These are phyloP conservation scores for Pythium biforme DNA, from an alignment of 352 stramenopile species.

Conservation along the genomic window DNA sequence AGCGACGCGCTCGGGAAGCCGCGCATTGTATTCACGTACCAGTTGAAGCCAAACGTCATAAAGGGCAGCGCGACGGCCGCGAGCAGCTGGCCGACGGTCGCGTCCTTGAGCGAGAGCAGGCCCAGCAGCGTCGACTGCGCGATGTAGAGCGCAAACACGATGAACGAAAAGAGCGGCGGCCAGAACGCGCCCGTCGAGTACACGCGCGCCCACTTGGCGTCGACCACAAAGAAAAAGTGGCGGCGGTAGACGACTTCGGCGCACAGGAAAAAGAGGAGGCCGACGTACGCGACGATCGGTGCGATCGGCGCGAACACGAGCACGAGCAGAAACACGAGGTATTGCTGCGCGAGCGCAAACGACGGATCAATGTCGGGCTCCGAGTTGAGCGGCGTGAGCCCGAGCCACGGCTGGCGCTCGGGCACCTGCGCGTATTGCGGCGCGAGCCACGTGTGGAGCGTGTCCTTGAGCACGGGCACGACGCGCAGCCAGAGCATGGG, in stretches of 20 bases:
- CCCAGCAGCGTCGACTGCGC: conserved; percentile 64
- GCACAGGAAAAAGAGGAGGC: conserved; percentile 61
- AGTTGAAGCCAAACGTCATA: conserved; percentile 62
- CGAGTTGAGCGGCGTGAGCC: conserved; percentile 51
- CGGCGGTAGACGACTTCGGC: conserved; percentile 70
- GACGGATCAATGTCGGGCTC: conserved; percentile 53
- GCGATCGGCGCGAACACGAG: conserved; percentile 73
- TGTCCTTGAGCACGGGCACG: conserved; percentile 42
- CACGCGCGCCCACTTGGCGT: conserved; percentile 48
- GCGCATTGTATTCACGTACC: conserved; percentile 56
- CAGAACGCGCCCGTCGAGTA: conserved; percentile 68
- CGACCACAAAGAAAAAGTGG: conserved; percentile 69
- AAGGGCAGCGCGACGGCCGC: conserved; percentile 44
- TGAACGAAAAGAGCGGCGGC: conserved; percentile 65
- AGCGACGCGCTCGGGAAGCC: conserved; percentile 44
- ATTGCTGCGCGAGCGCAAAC: conserved; percentile 62
- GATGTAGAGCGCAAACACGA: conserved; percentile 60
- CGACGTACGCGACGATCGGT: conserved; percentile 64
- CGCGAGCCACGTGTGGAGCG: conserved; percentile 45
- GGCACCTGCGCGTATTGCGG: conserved; percentile 52
- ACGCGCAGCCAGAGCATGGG: conserved; percentile 60
- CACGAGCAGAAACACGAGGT: conserved; percentile 71
- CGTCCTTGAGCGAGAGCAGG: conserved; percentile 63
- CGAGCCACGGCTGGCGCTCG: conserved; percentile 49
- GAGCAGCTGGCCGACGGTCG: conserved; percentile 42